Percentiles rank a stretch among this genome's conserved stretches.
phyloP scores from a whole-genome alignment of 257 asterid genomes.

The Datura wrightii region DNA sequence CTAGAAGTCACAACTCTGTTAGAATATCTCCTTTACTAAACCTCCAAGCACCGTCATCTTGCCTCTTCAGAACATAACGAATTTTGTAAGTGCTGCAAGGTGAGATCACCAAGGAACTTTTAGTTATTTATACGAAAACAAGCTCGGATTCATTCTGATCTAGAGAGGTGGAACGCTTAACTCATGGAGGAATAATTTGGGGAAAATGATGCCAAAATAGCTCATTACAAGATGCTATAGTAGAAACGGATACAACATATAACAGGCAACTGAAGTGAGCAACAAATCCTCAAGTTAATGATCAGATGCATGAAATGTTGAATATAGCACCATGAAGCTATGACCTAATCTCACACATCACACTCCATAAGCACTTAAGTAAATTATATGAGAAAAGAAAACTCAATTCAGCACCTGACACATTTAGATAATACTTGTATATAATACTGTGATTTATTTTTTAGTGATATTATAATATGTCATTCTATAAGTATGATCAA shows the following conservation, averaged over 20 bases:
- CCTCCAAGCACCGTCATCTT: constrained; percentile 86
- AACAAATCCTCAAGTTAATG: background rate
- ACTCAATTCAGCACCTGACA: background rate
- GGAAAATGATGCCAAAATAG: background rate
- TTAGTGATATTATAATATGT: background rate
- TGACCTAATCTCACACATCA: background rate
- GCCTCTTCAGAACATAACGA: constrained; percentile 79
- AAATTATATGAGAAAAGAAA: constrained; percentile 6
- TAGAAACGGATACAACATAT: background rate
- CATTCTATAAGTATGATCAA: background rate
- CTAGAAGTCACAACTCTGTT: constrained; percentile 51
- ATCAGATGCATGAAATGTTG: background rate
- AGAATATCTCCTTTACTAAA: constrained; percentile 73
- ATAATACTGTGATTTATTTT: background rate
- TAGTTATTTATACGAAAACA: constrained; percentile 11
- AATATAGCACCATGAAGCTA: background rate
- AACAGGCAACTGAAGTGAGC: background rate
- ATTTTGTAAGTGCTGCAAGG: constrained; percentile 86
- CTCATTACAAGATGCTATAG: background rate
- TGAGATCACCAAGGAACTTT: constrained; percentile 27
- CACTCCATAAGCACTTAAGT: background rate
- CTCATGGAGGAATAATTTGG: background rate
- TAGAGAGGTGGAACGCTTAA: background rate
- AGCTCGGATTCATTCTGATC: background rate
- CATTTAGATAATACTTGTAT: background rate